Evolutionary conservation across 768 basidiomycete genomes (phyloP), one percentile per base, ranked within the genome.

Genomic region (Russula earlei): DNA sequence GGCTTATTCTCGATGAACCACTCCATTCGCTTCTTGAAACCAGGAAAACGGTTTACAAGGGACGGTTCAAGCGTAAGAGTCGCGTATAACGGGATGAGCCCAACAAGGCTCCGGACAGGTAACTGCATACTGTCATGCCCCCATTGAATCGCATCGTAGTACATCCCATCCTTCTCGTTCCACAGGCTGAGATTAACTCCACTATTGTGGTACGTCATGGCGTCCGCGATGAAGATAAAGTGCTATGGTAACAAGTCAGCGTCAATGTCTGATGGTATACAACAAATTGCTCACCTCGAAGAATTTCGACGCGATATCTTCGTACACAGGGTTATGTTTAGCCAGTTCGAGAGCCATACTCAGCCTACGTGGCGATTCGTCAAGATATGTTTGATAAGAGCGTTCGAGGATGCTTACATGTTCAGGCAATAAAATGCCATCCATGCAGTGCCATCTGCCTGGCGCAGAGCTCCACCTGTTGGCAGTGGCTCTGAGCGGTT

Each of bases 341-440:
- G 96, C 96, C 38, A 99, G 74, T 69, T 99, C 96, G 43, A 99
- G 80, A 0, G 96, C 94, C 67, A 99, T 99, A 69, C 87, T 95
- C 69, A 99, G 71, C 91, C 91, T 93, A 54, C 10, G 11, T 14
- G 29, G 55, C 52, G 24, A 6, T 8, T 29, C 37, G 49, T 31
- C 48, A 54, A 59, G 59, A 36, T 49, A 38, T 53, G 15, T 24
- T 41, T 45, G 19, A 40, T 19, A n/a, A 27, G 40, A 12, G 31
- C 14, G 10, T 12, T 56, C 34, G 29, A 49, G 11, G 9, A 27
- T n/a, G 64, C 81, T 63, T 58, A 90, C 96, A 98, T 98, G 66
- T 96, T 96, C 55, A 98, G 71, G 63, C 86, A 92, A 70, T 95
- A 99, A 74, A 98, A 99, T 31, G 93, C 96, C 96, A 99, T 99